Evolutionary conservation across 2,329 filamentous ascomycete species (phyloP).

Genomic region (Ophiosphaerella herpotricha): DNA sequence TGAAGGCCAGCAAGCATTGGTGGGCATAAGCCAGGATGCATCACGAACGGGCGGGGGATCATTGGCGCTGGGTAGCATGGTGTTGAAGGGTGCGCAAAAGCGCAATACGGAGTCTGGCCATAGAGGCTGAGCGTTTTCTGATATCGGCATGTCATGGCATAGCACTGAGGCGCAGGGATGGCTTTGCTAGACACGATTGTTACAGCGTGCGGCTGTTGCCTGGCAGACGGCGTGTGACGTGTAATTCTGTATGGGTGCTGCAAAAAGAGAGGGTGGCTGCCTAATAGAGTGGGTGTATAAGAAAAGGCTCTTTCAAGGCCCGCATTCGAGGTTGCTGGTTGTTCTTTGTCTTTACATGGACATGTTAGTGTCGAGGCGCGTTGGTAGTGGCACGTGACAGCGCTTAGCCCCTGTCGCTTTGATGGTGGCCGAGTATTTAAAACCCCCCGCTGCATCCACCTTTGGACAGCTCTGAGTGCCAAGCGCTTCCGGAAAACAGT

Average conservation of each 20-base stretch:
- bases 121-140: slow-evolving; percentile 21
- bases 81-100: slow-evolving; percentile 30
- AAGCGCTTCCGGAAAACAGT: slow-evolving; percentile 5
- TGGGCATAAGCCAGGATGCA: slow-evolving; percentile 29
- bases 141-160: slow-evolving; percentile 7
- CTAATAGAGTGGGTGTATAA: not conserved
- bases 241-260: not conserved
- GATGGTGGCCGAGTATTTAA: not conserved
- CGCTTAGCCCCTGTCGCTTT: not conserved
- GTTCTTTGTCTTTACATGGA: slow-evolving; percentile 3
- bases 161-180: not conserved
- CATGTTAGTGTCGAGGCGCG: not conserved
- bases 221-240: not conserved
- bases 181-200: not conserved
- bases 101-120: slow-evolving; percentile 23
- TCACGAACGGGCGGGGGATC: slow-evolving; percentile 24
- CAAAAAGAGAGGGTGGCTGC: not conserved
- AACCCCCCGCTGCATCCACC: not conserved
- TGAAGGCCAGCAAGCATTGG: slow-evolving; percentile 25
- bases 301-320: not conserved
- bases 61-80: slow-evolving; percentile 39
- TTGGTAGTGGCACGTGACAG: slow-evolving; percentile 1
- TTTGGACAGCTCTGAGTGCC: slow-evolving; percentile 1
- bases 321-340: not conserved
- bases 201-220: too few relatives aligned